Percentiles rank a stretch among this genome's conserved stretches.
phyloP scores from a whole-genome alignment of 2,329 filamentous ascomycete species.

The Ceratocystis alfenasii region DNA sequence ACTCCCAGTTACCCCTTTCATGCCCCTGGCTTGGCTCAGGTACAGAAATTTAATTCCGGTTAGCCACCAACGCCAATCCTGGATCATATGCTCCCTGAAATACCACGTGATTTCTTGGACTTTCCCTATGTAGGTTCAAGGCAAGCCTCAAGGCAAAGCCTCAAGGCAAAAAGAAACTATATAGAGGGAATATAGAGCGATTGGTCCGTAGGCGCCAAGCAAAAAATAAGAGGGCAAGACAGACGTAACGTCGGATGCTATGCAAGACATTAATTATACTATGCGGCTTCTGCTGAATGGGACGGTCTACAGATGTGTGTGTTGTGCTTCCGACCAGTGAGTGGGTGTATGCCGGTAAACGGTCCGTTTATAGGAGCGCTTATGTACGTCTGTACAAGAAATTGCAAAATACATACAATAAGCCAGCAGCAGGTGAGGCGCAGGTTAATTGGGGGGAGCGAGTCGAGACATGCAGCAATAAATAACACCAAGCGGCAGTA shows the following conservation, averaged over 20 bases:
- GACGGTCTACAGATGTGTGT: neutral
- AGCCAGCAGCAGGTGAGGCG: neutral
- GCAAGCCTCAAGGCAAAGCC: neutral
- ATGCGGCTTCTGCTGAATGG: neutral
- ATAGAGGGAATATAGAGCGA: neutral
- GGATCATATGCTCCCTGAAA: neutral
- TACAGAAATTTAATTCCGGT: neutral
- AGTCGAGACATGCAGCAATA: constrained; percentile 1
- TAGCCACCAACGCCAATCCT: neutral
- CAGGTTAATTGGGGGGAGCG: neutral
- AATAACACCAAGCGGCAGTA: neutral
- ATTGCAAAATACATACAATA: neutral
- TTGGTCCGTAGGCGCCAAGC: neutral
- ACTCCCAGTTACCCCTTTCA: neutral
- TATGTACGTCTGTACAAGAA: neutral
- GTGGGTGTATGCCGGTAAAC: neutral
- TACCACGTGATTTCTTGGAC: neutral
- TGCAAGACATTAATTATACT: constrained; percentile 3
- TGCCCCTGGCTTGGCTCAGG: constrained; percentile 9
- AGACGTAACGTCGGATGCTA: neutral
- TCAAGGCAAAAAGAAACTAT: neutral
- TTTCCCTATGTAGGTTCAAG: neutral
- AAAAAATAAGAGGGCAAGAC: neutral
- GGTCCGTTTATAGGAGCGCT: neutral
- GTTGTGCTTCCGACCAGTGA: neutral